phyloP scores from a whole-genome alignment of 371 early-diverging fungal genomes.

The Capillidium rhysosporum region DNA sequence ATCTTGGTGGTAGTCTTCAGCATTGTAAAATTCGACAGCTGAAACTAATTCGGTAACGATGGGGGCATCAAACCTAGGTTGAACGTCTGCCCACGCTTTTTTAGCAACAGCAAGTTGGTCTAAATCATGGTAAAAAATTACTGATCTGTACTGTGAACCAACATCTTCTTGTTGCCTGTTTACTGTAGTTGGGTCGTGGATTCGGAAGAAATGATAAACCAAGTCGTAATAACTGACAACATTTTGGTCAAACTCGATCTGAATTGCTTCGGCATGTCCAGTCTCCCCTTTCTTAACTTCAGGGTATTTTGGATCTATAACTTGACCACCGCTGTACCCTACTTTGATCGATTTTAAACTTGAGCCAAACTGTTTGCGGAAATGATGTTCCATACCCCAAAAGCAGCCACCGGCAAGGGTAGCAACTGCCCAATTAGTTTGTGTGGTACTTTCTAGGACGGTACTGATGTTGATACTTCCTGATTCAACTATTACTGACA shows the following conservation, averaged over 20 bases:
- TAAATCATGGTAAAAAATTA: constrained; percentile 55
- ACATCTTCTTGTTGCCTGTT: constrained; percentile 34
- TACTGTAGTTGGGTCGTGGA: constrained; percentile 43
- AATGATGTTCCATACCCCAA: constrained; percentile 63
- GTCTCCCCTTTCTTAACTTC: constrained; percentile 38
- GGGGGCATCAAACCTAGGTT: constrained; percentile 12
- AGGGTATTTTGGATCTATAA: constrained; percentile 28
- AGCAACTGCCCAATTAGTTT: constrained; percentile 5
- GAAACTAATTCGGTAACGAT: constrained; percentile 61
- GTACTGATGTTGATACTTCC: no score
- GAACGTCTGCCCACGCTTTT: constrained; percentile 27
- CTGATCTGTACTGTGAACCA: constrained; percentile 75
- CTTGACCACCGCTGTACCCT: constrained; percentile 65
- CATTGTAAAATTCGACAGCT: constrained; percentile 54
- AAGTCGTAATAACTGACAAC: constrained; percentile 42
- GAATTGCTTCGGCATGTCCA: constrained; percentile 68
- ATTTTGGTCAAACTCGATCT: constrained; percentile 49
- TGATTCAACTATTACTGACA: no score
- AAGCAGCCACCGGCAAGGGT: constrained; percentile 23
- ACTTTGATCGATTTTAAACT: constrained; percentile 31
- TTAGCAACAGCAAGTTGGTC: constrained; percentile 51
- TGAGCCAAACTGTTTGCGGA: constrained; percentile 31
- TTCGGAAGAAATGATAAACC: constrained; percentile 69
- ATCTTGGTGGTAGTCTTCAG: constrained; percentile 79
- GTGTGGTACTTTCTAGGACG: no score